A percentile compares a stretch with the other conserved stretches of the same genome.
These are phyloP conservation scores for Codiaeum variegatum DNA, from an alignment of 441 rosid species.

Conservation along the genomic window DNA sequence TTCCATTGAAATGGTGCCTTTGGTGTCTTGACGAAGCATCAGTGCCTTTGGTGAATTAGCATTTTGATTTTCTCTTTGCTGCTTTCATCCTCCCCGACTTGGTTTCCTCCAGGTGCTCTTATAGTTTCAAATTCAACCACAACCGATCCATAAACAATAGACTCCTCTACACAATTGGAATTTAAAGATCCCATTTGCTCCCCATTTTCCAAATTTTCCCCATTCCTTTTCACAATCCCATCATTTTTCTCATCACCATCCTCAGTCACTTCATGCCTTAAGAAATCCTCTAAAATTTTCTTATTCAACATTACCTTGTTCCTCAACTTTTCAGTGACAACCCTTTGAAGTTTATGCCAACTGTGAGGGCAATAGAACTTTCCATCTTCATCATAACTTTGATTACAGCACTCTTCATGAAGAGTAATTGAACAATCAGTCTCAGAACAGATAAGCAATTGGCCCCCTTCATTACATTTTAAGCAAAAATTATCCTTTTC, in stretches of 20 bases:
- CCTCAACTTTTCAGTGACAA: neutral
- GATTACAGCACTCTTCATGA: slow-evolving; percentile 1
- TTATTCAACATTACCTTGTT: neutral
- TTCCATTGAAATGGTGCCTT: neutral
- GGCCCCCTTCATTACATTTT: neutral
- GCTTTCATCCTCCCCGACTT: neutral
- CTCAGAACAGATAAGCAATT: slow-evolving; percentile 6
- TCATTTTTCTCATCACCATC: neutral
- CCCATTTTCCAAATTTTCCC: neutral
- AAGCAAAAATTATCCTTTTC: neutral
- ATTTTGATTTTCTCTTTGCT: neutral
- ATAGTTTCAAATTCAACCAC: neutral
- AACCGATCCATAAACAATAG: slow-evolving; percentile 1
- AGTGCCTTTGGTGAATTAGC: neutral
- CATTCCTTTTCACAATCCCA: neutral
- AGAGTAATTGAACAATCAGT: slow-evolving; percentile 8
- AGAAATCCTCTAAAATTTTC: neutral
- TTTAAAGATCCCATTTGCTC: neutral
- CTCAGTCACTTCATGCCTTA: neutral
- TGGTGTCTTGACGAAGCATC: neutral
- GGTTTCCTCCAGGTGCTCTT: neutral
- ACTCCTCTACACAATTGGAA: neutral
- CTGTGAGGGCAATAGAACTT: slow-evolving; percentile 13
- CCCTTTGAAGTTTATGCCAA: slow-evolving; percentile 6
- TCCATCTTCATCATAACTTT: slow-evolving; percentile 5